Conservation (phyloP, 2,329 filamentous ascomycete genomes). For the Arthroderma sp. region DNA sequence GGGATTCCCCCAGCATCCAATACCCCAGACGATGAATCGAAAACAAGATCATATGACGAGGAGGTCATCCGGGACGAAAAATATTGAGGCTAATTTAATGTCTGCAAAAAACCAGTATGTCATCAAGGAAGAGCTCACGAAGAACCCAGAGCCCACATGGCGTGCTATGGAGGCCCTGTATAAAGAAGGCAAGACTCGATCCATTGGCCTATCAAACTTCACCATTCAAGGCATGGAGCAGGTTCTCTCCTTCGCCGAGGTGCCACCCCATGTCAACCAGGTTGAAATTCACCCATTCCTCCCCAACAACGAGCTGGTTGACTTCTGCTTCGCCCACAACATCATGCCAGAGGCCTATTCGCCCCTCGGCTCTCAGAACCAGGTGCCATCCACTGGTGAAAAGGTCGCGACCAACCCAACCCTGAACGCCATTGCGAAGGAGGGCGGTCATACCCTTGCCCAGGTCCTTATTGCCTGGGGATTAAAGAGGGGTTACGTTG, state of each 20-base stretch:
- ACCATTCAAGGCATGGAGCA: conserved; percentile 37
- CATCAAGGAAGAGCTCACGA: conserved; percentile 51
- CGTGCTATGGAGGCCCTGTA: conserved; percentile 53
- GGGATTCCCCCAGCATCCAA: too few relatives aligned
- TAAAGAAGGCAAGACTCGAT: conserved; percentile 47
- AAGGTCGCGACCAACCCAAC: conserved; percentile 47
- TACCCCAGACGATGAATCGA: too few relatives aligned
- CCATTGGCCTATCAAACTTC: conserved; percentile 73
- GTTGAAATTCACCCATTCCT: conserved; percentile 36
- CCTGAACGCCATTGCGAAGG: conserved; percentile 45
- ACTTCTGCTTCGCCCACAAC: conserved; percentile 30
- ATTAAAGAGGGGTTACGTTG: conserved; percentile 50
- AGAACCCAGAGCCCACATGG: conserved; percentile 52
- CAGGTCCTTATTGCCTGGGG: conserved; percentile 55
- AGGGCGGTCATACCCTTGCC: conserved; percentile 45
- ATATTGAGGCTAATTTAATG: too few relatives aligned
- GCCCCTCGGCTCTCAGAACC: conserved; percentile 50
- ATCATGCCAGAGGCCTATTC: conserved; percentile 33
- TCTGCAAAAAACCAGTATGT: conserved; percentile 31
- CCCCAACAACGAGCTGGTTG: conserved; percentile 31
- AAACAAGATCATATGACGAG: too few relatives aligned
- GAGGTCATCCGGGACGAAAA: too few relatives aligned
- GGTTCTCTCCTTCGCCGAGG: conserved; percentile 31
- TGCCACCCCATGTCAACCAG: conserved; percentile 33
- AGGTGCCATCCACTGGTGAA: conserved; percentile 55